Base-by-base conservation (phyloP, 352 stramenopile genomes). In the Thraustochytrium sp. region DNA sequence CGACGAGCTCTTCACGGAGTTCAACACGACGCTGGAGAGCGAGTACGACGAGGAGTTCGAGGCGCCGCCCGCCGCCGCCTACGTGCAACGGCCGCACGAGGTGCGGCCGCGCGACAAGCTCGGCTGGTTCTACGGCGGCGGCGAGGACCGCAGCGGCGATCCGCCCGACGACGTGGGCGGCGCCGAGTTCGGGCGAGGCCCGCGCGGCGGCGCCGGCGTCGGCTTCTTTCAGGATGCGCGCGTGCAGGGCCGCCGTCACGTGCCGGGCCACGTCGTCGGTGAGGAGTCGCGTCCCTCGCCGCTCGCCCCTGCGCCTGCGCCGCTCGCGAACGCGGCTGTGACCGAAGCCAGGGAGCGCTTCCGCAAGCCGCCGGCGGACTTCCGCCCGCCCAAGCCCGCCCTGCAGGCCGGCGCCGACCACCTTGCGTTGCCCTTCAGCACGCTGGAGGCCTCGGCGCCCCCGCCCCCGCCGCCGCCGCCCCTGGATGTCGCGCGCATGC, bases 1-100 rank as follows among this genome's bases (percentile, higher is more conserved):
- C 63, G 68, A 80, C 42, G 34, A 80, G 13, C 76, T 80, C 68
- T 80, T 80, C 38, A 49, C n/a, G n/a, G 48, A 80, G 13, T 48
- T 80, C 2, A 61, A 46, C n/a, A 44, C 31, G 4, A 61, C 44
- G 1, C 23, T 61, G 23, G 53, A 80, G 51, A 65, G 48, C 37
- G 68, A 80, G 51, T 80, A 80, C 53, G 68, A 80, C 38, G 36
- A 48, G 5, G 44, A 34, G 13, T 80, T 55, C 38, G 31, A 46
- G 68, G 44, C 48, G 31, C 31, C 48, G 9, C 68, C 68, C 8
- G 8, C 42, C 18, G n/a, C 11, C 18, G 44, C 9, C n/a, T 80
- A 80, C 38, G 26, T 46, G 8, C 44, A 46, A 0, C 68, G 68
- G 34, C 44, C 26, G 26, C 42, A 46, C 37, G 68, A 46, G 23